Percentiles rank a stretch among this genome's conserved stretches.
Evolutionary conservation across 345 rosid species (phyloP).

Genomic region (Rhodamnia argentea): DNA sequence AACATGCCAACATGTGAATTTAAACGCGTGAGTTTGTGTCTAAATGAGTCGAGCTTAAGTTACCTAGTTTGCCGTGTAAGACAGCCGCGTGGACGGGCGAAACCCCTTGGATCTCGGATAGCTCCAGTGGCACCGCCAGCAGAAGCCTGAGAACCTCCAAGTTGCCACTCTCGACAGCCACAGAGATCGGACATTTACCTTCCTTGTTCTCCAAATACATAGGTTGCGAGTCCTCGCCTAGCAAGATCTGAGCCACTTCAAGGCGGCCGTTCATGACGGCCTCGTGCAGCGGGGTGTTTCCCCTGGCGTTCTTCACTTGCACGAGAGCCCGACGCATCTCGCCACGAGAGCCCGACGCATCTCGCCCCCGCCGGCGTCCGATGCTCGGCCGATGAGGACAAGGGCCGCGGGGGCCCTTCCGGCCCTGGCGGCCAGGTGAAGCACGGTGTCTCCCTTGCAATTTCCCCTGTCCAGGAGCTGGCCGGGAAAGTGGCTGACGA

Average conservation of each 20-base stretch:
- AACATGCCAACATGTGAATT: neutral
- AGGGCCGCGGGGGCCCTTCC: neutral
- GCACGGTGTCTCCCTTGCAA: neutral
- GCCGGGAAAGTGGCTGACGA: neutral
- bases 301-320: neutral
- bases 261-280: neutral
- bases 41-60: neutral
- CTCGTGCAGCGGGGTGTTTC: neutral
- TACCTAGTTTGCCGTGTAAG: neutral
- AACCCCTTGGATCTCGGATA: neutral
- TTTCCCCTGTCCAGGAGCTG: neutral
- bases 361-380: fast-evolving
- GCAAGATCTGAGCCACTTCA: neutral
- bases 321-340: neutral
- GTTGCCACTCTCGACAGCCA: neutral
- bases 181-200: neutral
- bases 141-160: neutral
- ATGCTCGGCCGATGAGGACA: neutral
- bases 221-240: neutral
- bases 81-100: neutral
- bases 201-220: neutral
- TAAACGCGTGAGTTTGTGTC: neutral
- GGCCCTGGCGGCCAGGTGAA: neutral
- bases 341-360: neutral
- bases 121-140: neutral